Percentiles rank a stretch among this genome's conserved stretches.
These are phyloP conservation scores for Leishmania guyanensis DNA, from an alignment of 208 protist species.

Conservation along the genomic window DNA sequence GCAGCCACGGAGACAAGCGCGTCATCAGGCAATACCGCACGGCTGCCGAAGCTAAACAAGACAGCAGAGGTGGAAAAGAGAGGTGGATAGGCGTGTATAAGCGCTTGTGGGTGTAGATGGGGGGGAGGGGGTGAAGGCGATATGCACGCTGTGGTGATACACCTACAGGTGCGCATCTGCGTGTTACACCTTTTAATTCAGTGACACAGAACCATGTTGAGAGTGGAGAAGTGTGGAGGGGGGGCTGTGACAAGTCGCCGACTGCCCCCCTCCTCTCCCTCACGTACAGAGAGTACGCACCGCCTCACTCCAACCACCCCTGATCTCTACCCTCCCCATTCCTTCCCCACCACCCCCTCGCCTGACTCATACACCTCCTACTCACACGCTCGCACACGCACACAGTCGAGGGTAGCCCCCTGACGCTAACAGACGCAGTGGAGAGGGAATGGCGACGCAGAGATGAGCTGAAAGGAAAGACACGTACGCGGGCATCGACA, in stretches of 20 bases:
- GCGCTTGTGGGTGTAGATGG: conserved; percentile 2
- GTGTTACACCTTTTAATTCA: background rate
- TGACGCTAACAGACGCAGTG: background rate
- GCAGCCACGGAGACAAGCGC: background rate
- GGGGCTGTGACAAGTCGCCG: background rate
- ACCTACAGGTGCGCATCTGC: background rate
- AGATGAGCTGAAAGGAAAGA: background rate
- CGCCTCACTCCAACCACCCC: background rate
- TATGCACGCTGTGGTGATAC: background rate
- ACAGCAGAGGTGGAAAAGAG: background rate
- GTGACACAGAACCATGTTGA: background rate
- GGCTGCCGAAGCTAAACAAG: background rate
- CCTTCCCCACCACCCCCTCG: background rate
- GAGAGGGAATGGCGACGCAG: background rate
- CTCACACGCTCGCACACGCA: background rate
- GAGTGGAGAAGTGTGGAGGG: background rate
- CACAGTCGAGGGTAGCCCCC: background rate
- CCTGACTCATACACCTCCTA: background rate
- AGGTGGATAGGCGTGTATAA: background rate
- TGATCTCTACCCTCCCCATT: background rate
- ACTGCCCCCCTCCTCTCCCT: background rate
- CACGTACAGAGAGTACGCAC: background rate
- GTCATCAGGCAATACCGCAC: background rate
- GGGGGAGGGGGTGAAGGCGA: background rate
- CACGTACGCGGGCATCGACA: background rate